Evolutionary conservation across 495 filamentous ascomycete species (phyloP), one percentile per base, ranked within the genome.

Genomic region (Talaromyces wortmannii): DNA sequence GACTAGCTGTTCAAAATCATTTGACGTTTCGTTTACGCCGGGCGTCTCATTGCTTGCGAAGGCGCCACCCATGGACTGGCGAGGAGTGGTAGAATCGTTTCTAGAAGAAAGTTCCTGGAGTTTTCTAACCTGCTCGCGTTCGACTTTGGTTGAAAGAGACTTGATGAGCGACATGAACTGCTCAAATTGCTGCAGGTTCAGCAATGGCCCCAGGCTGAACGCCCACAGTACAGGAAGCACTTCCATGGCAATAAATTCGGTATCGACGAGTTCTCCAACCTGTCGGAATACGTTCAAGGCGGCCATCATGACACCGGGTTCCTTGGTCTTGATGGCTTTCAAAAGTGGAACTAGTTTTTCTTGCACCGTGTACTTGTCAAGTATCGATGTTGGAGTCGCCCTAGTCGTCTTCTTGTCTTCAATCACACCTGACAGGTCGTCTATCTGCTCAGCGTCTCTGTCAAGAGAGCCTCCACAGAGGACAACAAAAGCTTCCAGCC

Each of bases 331-430:
- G 67, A 98, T 97, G 1, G 75, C 90, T 63, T 89, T 91, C 52
- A 98, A 78, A 5, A 96, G 75, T 0, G 94, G 94, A 4, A 97
- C 81, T 13, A 98, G 85, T 70, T 95, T 97, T 65, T 97, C 94
- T 64, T 98, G 95, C 61, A 97, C 88, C 1, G 94, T 97, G 61
- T 91, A 96, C 66, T 97, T 97, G 70, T 98, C 94, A 32, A 98
- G 75, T 15, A 91, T 91, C 2, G 90, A 88, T 3, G 81, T 83
- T 30, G 82, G 84, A 32, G 73, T 71, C 48, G 81, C 72, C 59
- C 76, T 82, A 32, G 80, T 72, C 53, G 68, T 78, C 50, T 78
- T 78, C 7, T 63, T 72, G 8, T 69, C 68, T 47, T 71, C 68
- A 40, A 84, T 64, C 15, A 79, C 57, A 1, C 91, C 91, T 57